Evolutionary conservation across 1,284 basidiomycete species (phyloP).

Genomic region (Omphalotus olearius): DNA sequence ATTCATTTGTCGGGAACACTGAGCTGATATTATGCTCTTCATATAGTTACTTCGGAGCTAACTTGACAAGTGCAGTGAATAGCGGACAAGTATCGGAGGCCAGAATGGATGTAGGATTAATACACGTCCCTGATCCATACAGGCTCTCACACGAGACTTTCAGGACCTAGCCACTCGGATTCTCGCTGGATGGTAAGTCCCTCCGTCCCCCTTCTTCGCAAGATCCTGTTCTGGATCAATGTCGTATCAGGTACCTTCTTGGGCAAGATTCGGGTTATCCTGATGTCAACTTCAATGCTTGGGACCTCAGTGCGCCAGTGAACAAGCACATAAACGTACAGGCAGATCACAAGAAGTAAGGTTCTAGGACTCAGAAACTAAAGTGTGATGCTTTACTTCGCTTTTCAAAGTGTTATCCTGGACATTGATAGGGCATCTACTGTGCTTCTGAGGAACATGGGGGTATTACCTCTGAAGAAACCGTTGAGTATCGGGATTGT

Average conservation of each 20-base stretch:
- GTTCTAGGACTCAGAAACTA: neutral
- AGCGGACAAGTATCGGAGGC: slow-evolving; percentile 46
- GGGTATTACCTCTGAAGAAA: slow-evolving; percentile 52
- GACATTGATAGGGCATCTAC: slow-evolving; percentile 67
- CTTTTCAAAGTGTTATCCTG: slow-evolving; percentile 49
- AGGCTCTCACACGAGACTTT: slow-evolving; percentile 10
- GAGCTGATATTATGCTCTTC: neutral
- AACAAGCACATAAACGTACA: slow-evolving; percentile 62
- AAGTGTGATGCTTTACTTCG: neutral
- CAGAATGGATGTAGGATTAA: slow-evolving; percentile 40
- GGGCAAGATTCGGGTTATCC: slow-evolving; percentile 61
- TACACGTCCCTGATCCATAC: slow-evolving; percentile 7
- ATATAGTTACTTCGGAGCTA: slow-evolving; percentile 43
- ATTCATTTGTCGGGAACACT: too few species aligned
- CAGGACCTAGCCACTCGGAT: slow-evolving; percentile 63
- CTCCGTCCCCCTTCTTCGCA: slow-evolving; percentile 10
- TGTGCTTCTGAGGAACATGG: slow-evolving; percentile 70
- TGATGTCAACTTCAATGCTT: slow-evolving; percentile 24
- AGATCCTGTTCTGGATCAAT: neutral
- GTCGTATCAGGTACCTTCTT: slow-evolving; percentile 42
- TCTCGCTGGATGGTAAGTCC: slow-evolving; percentile 49
- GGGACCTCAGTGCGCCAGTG: slow-evolving; percentile 31
- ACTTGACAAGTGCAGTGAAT: slow-evolving; percentile 46
- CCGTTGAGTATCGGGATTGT: slow-evolving; percentile 54
- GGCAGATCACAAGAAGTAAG: slow-evolving; percentile 54